These are phyloP conservation scores for Brassica hybrid DNA, from an alignment of 441 rosid species.

Conservation along the genomic window DNA sequence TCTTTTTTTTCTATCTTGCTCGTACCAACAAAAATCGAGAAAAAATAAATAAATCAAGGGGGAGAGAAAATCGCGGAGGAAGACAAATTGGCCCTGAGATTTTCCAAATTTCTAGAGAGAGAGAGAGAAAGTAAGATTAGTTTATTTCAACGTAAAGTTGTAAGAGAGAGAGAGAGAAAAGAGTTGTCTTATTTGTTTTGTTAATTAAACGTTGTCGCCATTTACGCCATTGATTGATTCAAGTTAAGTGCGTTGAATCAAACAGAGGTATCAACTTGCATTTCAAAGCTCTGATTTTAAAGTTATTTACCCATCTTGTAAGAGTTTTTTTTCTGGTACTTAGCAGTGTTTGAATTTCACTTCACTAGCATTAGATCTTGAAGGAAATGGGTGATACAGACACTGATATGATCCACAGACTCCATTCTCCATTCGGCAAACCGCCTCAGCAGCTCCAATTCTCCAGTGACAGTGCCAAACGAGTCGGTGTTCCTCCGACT, in stretches of 20 bases:
- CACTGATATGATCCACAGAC: constrained; percentile 69
- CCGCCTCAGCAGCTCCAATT: constrained; percentile 62
- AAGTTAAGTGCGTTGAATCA: background rate
- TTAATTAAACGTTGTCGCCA: background rate
- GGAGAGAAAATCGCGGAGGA: constrained; percentile 6
- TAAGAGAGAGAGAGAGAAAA: too few relatives aligned
- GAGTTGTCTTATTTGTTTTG: too few relatives aligned
- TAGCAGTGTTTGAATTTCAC: background rate
- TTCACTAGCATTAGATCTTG: constrained; percentile 21
- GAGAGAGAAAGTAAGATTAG: background rate
- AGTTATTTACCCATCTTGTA: too few relatives aligned
- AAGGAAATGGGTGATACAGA: constrained; percentile 73
- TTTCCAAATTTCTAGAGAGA: background rate
- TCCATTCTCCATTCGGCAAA: constrained; percentile 51
- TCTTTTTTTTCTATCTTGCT: background rate
- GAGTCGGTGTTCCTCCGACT: constrained; percentile 83
- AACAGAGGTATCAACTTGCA: background rate
- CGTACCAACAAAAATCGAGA: background rate
- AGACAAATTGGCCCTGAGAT: background rate
- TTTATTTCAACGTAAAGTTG: background rate
- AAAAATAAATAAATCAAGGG: background rate
- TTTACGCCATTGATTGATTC: constrained; percentile 6
- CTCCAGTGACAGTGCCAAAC: constrained; percentile 42
- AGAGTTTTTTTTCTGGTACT: too few relatives aligned
- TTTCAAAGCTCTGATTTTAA: too few relatives aligned